These are phyloP conservation scores for Apiotrichum porosum DNA, from an alignment of 1,284 basidiomycete species.

Conservation along the genomic window DNA sequence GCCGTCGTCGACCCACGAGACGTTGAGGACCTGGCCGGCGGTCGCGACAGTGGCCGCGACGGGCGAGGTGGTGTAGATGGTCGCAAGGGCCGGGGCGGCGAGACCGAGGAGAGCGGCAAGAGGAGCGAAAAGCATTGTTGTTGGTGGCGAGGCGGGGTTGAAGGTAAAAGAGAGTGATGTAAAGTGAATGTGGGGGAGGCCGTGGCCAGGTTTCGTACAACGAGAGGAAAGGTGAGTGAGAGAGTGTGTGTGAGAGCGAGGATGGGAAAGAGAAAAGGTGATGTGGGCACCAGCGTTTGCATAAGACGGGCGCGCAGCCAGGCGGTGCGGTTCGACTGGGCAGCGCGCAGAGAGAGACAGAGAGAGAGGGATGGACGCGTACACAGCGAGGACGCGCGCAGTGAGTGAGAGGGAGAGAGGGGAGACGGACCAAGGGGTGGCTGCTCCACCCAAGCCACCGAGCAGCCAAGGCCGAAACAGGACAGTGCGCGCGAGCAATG, in stretches of 20 bases:
- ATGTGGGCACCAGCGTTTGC: too few relatives aligned
- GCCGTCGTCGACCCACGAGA: conserved; percentile 66
- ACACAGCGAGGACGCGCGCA: too few relatives aligned
- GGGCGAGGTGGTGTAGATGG: conserved; percentile 46
- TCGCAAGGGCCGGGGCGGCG: conserved; percentile 36
- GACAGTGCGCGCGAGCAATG: too few relatives aligned
- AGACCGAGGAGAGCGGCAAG: conserved; percentile 51
- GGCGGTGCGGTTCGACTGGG: too few relatives aligned
- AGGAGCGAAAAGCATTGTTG: conserved; percentile 25
- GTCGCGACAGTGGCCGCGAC: conserved; percentile 54
- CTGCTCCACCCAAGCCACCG: too few relatives aligned
- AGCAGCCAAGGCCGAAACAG: too few relatives aligned
- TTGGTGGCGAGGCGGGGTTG: conserved; percentile 6
- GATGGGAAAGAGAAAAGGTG: not conserved
- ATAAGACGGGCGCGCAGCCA: too few relatives aligned
- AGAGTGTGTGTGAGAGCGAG: conserved; percentile 4
- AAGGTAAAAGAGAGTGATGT: conserved; percentile 32
- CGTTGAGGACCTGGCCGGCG: conserved; percentile 58
- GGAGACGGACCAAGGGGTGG: too few relatives aligned
- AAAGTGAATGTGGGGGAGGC: not conserved
- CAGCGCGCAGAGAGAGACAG: too few relatives aligned
- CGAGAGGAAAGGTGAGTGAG: not conserved
- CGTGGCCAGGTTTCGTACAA: not conserved
- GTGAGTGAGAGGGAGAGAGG: too few relatives aligned
- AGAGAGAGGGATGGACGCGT: too few relatives aligned